Base-by-base conservation (phyloP, 139 green algal genomes). In the Eudorina sp. region DNA sequence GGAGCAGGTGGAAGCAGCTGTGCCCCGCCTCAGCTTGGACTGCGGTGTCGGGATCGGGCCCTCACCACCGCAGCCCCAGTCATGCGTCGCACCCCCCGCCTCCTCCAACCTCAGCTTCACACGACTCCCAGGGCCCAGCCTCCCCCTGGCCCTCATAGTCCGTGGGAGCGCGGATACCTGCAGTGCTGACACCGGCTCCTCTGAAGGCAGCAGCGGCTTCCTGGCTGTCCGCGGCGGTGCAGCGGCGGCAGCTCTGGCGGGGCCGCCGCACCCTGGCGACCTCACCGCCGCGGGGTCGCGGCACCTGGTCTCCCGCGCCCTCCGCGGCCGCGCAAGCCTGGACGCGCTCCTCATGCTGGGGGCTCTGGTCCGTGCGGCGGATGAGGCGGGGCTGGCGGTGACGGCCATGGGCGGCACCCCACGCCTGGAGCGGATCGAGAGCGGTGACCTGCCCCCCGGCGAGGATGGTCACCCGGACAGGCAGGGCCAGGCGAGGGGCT, bases 371-470 rank as follows among this genome's bases (percentile, higher is more conserved):
- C 58, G 79, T 3, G 79, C 79, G 5, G 79, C 41, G 14, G 79
- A 85, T 21, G 79, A 85, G 55, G 79, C 58, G 38, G 77, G 77
- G 4, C 27, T 84, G 19, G 77, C 53, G 27, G 53, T 48, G 18
- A 29, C 51, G 21, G 48, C 51, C n/a, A 55, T 38, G 51, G 76
- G 76, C 53, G 48, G 51, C 51, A 36, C 34, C 2, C 21, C 40
- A 3, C 40, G 79, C 2, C 79, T 85, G 79, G 79, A 85, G 79
- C 79, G 79, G 25, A 85, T 85, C n/a, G 79, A 85, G 58, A 85
- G 79, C 58, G 79, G 79, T 5, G 79, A 85, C 79, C 55, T 85
- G 58, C 79, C 79, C 0, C 27, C 38, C 0, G 58, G 41, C 5
- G 58, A 43, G 23, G 58, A 75, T 9, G 41, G 45, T 0, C 29